Evolutionary conservation across 345 rosid species (phyloP).

Genomic region (Passiflora organensis): DNA sequence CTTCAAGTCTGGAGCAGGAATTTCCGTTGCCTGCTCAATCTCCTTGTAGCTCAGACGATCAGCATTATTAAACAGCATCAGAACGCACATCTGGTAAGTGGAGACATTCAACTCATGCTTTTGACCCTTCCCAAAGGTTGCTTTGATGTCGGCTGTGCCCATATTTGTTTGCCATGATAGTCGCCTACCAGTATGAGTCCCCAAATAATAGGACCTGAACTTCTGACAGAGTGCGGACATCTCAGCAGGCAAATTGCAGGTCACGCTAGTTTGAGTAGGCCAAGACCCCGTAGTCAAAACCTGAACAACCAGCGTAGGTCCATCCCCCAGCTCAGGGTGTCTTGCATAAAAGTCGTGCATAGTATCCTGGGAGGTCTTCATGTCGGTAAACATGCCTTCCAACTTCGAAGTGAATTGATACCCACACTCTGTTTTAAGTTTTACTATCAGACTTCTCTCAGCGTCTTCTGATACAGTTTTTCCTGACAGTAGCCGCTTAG

Average conservation of each 20-base stretch:
- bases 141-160: conserved; percentile 96
- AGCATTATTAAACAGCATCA: conserved; percentile 76
- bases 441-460: conserved; percentile 89
- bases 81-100: conserved; percentile 97
- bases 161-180: conserved; percentile 99
- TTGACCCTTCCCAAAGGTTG: conserved; percentile 89
- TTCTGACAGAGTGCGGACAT: conserved; percentile 84
- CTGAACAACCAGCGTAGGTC: conserved; percentile 86
- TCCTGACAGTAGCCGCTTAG: conserved; percentile 90
- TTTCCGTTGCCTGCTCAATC: conserved; percentile 89
- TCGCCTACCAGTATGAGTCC: conserved; percentile 93
- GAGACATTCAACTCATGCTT: conserved; percentile 97
- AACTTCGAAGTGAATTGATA: conserved; percentile 94
- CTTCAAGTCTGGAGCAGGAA: conserved; percentile 79
- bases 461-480: conserved; percentile 95
- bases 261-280: conserved; percentile 83
- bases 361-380: conserved; percentile 97
- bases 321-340: conserved; percentile 77
- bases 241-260: conserved; percentile 90
- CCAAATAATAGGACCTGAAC: conserved; percentile 89
- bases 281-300: conserved; percentile 94
- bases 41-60: conserved; percentile 85
- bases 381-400: conserved; percentile 99
- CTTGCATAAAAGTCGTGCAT: conserved; percentile 71
- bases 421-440: conserved; percentile 97